Conservation (phyloP, 345 rosid genomes). For the Citropsis articulata region DNA sequence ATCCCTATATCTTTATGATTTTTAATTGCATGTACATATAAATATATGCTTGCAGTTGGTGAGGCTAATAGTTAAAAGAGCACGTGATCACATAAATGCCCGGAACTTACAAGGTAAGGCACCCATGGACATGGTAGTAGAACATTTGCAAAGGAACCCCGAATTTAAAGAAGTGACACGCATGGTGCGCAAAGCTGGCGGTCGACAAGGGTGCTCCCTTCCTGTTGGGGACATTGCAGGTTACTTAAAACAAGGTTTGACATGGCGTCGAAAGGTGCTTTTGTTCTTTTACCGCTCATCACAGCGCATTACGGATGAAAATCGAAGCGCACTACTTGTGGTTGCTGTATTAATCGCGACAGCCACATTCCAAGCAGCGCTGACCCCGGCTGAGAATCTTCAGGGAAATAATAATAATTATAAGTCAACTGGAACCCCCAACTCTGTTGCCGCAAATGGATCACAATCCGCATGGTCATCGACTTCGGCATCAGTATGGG, state of each 20-base stretch:
- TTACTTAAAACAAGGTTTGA: neutral
- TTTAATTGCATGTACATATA: neutral
- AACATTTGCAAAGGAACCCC: neutral
- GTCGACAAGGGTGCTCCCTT: neutral
- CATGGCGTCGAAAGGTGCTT: conserved; percentile 3
- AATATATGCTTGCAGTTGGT: conserved; percentile 9
- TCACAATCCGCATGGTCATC: too few relatives aligned
- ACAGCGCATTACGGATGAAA: conserved; percentile 15
- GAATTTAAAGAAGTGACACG: conserved; percentile 8
- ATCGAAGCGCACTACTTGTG: conserved; percentile 25
- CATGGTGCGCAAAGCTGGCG: conserved; percentile 4
- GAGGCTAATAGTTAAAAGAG: conserved; percentile 17
- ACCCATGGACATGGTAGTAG: conserved; percentile 18
- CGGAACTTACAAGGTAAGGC: conserved; percentile 16
- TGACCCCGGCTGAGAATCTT: conserved; percentile 26
- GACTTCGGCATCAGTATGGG: too few relatives aligned
- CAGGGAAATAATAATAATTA: too few relatives aligned
- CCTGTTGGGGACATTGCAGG: neutral
- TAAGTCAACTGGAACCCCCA: too few relatives aligned
- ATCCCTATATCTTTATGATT: neutral
- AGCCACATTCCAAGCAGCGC: conserved; percentile 27
- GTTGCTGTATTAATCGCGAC: conserved; percentile 31
- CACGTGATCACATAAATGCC: conserved; percentile 11
- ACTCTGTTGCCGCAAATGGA: too few relatives aligned
- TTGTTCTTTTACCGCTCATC: conserved; percentile 8